Evolutionary conservation across 768 basidiomycete genomes (phyloP).

Genomic region (Leccinum longicurvipes): DNA sequence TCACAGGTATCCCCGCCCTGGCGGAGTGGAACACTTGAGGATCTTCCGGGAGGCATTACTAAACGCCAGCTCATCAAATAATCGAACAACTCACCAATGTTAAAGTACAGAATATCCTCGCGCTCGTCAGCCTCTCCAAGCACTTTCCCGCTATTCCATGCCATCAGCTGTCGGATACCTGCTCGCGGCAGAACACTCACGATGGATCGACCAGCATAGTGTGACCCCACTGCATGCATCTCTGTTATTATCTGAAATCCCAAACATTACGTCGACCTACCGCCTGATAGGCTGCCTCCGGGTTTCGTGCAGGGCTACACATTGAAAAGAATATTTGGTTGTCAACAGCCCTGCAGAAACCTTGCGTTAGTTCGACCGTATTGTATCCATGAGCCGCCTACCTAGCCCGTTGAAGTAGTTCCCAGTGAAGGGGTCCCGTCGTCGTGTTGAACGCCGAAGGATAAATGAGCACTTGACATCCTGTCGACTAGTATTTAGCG

Average conservation of each 20-base stretch:
- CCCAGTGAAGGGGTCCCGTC: conserved; percentile 96
- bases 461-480: conserved; percentile 86
- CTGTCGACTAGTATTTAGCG: conserved; percentile 36
- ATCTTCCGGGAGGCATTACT: conserved; percentile 45
- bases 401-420: conserved; percentile 83
- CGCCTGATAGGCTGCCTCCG: conserved; percentile 83
- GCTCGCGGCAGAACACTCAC: conserved; percentile 41
- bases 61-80: background rate
- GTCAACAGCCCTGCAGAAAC: conserved; percentile 74
- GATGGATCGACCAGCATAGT: conserved; percentile 88
- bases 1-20: conserved; percentile 87
- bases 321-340: conserved; percentile 96
- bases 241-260: background rate
- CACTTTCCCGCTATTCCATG: conserved; percentile 60
- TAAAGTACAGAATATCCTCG: conserved; percentile 75
- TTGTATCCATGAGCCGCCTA: conserved; percentile 22
- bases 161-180: conserved; percentile 4
- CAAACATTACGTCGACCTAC: conserved; percentile 39
- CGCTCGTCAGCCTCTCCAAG: conserved; percentile 70
- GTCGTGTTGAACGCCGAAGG: conserved; percentile 95
- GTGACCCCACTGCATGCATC: conserved; percentile 72
- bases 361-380: conserved; percentile 5
- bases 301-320: conserved; percentile 92
- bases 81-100: conserved; percentile 62
- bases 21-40: conserved; percentile 62